A percentile compares a stretch with the other conserved stretches of the same genome.
Conservation (phyloP, 2,329 filamentous ascomycete species). For the Neoscytalidium dimidiatum region DNA sequence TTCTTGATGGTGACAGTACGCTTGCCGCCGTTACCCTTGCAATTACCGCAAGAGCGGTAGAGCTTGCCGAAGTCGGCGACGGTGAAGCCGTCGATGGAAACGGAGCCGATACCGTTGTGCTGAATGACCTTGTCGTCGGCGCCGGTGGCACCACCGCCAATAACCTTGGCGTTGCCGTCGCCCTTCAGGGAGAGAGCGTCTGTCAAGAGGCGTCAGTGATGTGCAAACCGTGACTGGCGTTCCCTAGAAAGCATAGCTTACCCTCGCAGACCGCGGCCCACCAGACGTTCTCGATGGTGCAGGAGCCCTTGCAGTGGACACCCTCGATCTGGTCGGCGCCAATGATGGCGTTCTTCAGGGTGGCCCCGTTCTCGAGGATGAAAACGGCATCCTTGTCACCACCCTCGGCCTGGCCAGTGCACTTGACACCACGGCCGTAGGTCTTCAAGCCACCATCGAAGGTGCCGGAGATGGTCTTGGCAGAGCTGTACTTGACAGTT, state of each 20-base stretch:
- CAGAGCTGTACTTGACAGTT: neutral
- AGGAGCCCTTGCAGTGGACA: conserved; percentile 53
- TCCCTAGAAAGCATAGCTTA: conserved; percentile 56
- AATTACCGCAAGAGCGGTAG: conserved; percentile 34
- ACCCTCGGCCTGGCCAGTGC: conserved; percentile 45
- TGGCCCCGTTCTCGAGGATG: conserved; percentile 29
- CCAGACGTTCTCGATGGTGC: conserved; percentile 44
- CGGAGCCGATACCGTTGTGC: conserved; percentile 35
- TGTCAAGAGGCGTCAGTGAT: conserved; percentile 48
- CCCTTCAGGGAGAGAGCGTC: conserved; percentile 33
- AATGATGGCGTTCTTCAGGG: conserved; percentile 53
- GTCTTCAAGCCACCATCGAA: conserved; percentile 17
- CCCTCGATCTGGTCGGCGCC: conserved; percentile 50
- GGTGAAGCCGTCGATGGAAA: conserved; percentile 35
- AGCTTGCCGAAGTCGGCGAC: conserved; percentile 32
- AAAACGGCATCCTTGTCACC: conserved; percentile 35
- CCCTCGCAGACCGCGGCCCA: conserved; percentile 41
- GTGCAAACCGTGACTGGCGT: conserved; percentile 37
- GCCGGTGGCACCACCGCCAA: conserved; percentile 30
- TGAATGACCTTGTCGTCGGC: conserved; percentile 37
- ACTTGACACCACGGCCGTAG: conserved; percentile 18
- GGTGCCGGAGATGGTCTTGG: conserved; percentile 4
- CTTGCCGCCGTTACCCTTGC: conserved; percentile 20
- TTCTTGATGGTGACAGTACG: conserved; percentile 31
- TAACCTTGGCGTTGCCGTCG: conserved; percentile 28